Conservation (phyloP, 1,139 yeast genomes). For the Kodamaea suecica region DNA sequence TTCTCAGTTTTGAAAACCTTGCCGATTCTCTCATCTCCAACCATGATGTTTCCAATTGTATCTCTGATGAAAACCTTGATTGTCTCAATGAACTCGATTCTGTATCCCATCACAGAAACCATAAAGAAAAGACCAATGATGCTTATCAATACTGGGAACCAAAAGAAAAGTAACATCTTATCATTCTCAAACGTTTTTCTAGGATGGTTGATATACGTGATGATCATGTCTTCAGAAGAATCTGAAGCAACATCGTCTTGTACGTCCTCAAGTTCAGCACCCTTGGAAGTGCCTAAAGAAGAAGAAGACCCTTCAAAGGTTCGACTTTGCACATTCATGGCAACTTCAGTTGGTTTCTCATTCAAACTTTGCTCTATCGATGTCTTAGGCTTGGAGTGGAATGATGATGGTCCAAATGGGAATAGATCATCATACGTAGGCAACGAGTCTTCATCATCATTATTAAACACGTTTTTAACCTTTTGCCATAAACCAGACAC, state of each 20-base stretch:
- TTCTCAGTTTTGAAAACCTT: constrained; percentile 40
- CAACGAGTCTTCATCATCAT: constrained; percentile 44
- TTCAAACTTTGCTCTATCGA: constrained; percentile 31
- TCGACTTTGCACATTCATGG: not conserved
- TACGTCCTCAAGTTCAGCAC: constrained; percentile 15
- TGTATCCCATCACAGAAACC: constrained; percentile 51
- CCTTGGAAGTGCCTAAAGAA: constrained; percentile 5
- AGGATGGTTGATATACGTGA: constrained; percentile 54
- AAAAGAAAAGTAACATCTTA: constrained; percentile 81
- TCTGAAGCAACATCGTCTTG: constrained; percentile 42
- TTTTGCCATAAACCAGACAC: constrained; percentile 66
- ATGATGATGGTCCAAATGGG: constrained; percentile 53
- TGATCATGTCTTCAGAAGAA: constrained; percentile 51
- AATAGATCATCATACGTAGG: constrained; percentile 83
- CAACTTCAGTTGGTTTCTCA: constrained; percentile 2
- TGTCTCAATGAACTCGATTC: constrained; percentile 36
- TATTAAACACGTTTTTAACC: constrained; percentile 56
- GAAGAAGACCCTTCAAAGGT: constrained; percentile 5
- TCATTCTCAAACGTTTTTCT: constrained; percentile 74
- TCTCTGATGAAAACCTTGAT: constrained; percentile 50
- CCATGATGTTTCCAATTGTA: constrained; percentile 57
- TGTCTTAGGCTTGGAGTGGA: constrained; percentile 33
- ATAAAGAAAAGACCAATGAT: constrained; percentile 51
- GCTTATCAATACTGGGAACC: constrained; percentile 69
- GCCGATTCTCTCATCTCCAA: constrained; percentile 68